Evolutionary conservation across 768 basidiomycete species (phyloP), one percentile per base, ranked within the genome.

Genomic region (Suillus weaverae): DNA sequence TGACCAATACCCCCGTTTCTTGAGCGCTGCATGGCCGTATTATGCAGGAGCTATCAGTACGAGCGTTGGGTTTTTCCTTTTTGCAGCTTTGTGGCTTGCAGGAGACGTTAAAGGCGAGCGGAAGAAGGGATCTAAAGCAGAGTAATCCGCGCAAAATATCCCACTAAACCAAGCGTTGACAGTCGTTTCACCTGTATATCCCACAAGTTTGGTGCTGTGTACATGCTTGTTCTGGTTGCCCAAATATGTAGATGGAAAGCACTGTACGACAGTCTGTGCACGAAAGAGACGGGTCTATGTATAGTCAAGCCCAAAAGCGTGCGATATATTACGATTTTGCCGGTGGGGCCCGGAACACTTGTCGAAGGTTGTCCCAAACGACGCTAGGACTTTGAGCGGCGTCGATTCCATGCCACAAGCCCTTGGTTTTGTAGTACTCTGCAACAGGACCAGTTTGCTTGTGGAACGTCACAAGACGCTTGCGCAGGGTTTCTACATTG

Each of bases 11-110:
- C 94, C 95, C 5, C 88, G 97, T 33, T 99, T 97, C 86, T 84
- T 99, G 70, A 89, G 88, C 54, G 95, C 95, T 3, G 97, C 97
- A 8, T 95, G 91, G 92, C 97, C 97, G 0, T 99, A 97, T 75
- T 99, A 99, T 69, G 81, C 83, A 0, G 93, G 95, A 41, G 94
- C 96, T 8, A 86, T 96, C 72, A 94, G 92, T 80, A 96, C 94
- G 0, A 91, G 90, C 69, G 75, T 87, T 2, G 94, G 86, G 0
- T 97, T 97, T 78, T 79, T 97, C 70, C 67, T 95, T 20, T 99
- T 99, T 78, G 89, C 89, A 13, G 86, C 87, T 0, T 73, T 97
- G 26, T 99, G 95, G 94, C 80, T 97, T 43, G 88, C 90, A 18
- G 94, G 91, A 26, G 94, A 94, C 59, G 85, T 85, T n/a, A 82